phyloP scores from a whole-genome alignment of 2,329 filamentous ascomycete species.

The Nemania sp. region DNA sequence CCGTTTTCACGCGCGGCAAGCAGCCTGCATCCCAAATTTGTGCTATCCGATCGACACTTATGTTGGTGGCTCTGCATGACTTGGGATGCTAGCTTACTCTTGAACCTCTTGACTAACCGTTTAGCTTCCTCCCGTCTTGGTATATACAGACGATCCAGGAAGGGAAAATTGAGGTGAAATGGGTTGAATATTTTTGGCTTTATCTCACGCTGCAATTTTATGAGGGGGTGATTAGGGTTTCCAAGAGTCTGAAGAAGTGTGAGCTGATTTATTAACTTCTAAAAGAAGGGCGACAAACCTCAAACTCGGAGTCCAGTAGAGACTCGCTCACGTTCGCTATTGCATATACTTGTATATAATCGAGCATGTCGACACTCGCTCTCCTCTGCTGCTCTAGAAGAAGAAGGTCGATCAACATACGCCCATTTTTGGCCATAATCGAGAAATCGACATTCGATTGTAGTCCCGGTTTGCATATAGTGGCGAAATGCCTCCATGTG shows the following conservation, averaged over 20 bases:
- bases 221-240: conserved; percentile 40
- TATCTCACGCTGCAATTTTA: conserved; percentile 45
- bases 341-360: conserved; percentile 41
- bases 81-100: conserved; percentile 41
- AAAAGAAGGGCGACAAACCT: conserved; percentile 10
- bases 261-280: not conserved
- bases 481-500: conserved; percentile 53
- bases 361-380: conserved; percentile 36
- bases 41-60: conserved; percentile 17
- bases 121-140: conserved; percentile 47
- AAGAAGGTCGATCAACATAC: conserved; percentile 43
- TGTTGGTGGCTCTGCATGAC: conserved; percentile 21
- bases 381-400: conserved; percentile 38
- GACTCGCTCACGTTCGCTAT: conserved; percentile 31
- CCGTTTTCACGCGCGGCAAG: conserved; percentile 43
- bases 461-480: conserved; percentile 54
- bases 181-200: conserved; percentile 53
- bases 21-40: conserved; percentile 41
- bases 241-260: conserved; percentile 42
- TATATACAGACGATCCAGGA: conserved; percentile 48
- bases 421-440: conserved; percentile 45
- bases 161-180: conserved; percentile 52
- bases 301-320: conserved; percentile 22
- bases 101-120: conserved; percentile 45
- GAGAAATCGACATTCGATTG: conserved; percentile 46